These are phyloP conservation scores for Globisporangium alternatum DNA, from an alignment of 352 stramenopile species.

Conservation along the genomic window DNA sequence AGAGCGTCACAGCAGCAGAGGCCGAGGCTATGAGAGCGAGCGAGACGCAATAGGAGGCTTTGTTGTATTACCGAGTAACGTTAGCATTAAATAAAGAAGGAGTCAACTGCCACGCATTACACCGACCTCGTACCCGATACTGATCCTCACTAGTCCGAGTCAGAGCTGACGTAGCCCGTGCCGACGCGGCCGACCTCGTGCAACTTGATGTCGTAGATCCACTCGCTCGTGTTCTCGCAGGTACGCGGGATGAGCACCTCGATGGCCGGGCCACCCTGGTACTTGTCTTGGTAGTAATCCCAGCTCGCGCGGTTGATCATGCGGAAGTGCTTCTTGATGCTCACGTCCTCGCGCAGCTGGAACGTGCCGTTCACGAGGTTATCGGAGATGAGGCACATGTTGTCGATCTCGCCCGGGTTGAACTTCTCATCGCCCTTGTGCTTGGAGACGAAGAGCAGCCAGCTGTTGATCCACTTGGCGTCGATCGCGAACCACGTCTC, in stretches of 20 bases:
- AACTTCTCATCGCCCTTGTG: constrained; percentile 54
- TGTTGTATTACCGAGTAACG: not conserved
- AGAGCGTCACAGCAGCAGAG: not conserved
- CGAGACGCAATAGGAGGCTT: not conserved
- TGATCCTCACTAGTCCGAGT: constrained; percentile 21
- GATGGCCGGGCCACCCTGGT: constrained; percentile 65
- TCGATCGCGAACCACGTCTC: constrained; percentile 71
- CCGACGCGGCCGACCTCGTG: constrained; percentile 54
- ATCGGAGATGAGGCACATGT: constrained; percentile 73
- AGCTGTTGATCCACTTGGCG: constrained; percentile 63
- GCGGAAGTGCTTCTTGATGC: constrained; percentile 73
- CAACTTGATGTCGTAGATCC: constrained; percentile 50
- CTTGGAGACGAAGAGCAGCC: constrained; percentile 75
- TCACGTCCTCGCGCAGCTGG: constrained; percentile 49
- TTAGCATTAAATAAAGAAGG: constrained; percentile 19
- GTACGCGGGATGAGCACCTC: constrained; percentile 59
- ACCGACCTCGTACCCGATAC: too few species aligned
- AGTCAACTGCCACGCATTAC: not conserved
- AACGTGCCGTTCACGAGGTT: constrained; percentile 64
- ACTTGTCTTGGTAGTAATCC: constrained; percentile 71
- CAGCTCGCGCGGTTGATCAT: constrained; percentile 82
- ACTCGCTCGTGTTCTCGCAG: constrained; percentile 48
- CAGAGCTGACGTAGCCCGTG: constrained; percentile 62
- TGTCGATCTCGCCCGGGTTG: constrained; percentile 63
- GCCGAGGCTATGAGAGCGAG: not conserved